Conservation (phyloP, 2,329 filamentous ascomycete genomes). For the Sclerotiophoma versabilis region DNA sequence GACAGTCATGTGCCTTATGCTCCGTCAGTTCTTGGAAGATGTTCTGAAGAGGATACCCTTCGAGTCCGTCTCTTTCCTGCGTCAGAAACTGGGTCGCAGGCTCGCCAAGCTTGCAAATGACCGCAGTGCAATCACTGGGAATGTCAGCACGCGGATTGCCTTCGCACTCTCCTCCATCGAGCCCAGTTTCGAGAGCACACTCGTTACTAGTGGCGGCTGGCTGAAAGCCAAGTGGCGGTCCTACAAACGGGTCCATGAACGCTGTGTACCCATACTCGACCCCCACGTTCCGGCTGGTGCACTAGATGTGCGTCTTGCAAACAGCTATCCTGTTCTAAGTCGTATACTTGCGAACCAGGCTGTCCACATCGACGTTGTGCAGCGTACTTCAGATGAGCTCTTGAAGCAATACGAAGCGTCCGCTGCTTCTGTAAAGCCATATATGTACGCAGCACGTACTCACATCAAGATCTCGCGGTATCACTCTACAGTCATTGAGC, state of each 20-base stretch:
- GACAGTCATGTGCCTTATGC: constrained; percentile 59
- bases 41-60: constrained; percentile 33
- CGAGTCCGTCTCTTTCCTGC: constrained; percentile 53
- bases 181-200: constrained; percentile 19
- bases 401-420: constrained; percentile 23
- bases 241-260: constrained; percentile 33
- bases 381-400: constrained; percentile 20
- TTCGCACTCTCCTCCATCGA: constrained; percentile 7
- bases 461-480: constrained; percentile 35
- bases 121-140: neutral
- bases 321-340: constrained; percentile 25
- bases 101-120: constrained; percentile 65
- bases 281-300: constrained; percentile 36
- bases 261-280: constrained; percentile 55
- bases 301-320: constrained; percentile 25
- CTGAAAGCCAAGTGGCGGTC: constrained; percentile 32
- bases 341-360: constrained; percentile 1
- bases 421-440: constrained; percentile 23
- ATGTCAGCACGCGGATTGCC: neutral
- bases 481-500: constrained; percentile 4
- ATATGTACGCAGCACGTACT: constrained; percentile 24
- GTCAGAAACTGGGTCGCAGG: constrained; percentile 63
- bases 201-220: constrained; percentile 21
- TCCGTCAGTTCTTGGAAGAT: constrained; percentile 58
- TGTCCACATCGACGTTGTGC: neutral